These are phyloP conservation scores for Candida dajiaensis DNA, from an alignment of 805 yeast genomes.

Conservation along the genomic window DNA sequence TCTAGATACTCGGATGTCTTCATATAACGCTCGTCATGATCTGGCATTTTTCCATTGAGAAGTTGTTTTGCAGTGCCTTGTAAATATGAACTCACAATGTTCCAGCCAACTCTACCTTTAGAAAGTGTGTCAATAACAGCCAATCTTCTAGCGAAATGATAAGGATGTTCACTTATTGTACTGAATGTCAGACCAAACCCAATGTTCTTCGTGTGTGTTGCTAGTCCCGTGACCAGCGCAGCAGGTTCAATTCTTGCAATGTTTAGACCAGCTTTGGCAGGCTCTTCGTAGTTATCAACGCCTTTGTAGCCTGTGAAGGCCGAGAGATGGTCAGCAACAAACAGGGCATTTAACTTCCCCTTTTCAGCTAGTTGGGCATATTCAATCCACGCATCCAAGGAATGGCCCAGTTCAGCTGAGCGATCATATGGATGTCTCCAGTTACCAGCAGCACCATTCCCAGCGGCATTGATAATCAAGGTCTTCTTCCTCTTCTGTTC, in stretches of 20 bases:
- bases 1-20: conserved; percentile 36
- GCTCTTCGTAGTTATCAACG: conserved; percentile 27
- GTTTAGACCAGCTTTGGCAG: conserved; percentile 24
- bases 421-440: conserved; percentile 25
- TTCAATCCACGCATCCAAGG: conserved; percentile 30
- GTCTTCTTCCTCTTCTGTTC: conserved; percentile 1
- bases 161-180: conserved; percentile 39
- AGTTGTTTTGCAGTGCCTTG: conserved; percentile 36
- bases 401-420: conserved; percentile 3
- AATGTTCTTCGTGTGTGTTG: conserved; percentile 33
- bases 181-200: conserved; percentile 37
- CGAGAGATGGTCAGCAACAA: conserved; percentile 35
- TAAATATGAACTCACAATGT: conserved; percentile 37
- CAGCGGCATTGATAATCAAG: conserved; percentile 4
- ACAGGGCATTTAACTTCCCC: conserved; percentile 33
- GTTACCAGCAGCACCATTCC: conserved; percentile 20
- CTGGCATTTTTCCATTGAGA: conserved; percentile 25
- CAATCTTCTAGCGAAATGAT: conserved; percentile 27
- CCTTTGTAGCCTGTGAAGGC: conserved; percentile 36
- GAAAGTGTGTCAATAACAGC: conserved; percentile 35
- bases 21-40: conserved; percentile 36
- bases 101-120: conserved; percentile 41
- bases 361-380: conserved; percentile 30
- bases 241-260: conserved; percentile 31
- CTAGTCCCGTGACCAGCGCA: conserved; percentile 30